A percentile compares a stretch with the other conserved stretches of the same genome.
These are phyloP conservation scores for Cucumis melo DNA, from an alignment of 306 rosid genomes.

Conservation along the genomic window DNA sequence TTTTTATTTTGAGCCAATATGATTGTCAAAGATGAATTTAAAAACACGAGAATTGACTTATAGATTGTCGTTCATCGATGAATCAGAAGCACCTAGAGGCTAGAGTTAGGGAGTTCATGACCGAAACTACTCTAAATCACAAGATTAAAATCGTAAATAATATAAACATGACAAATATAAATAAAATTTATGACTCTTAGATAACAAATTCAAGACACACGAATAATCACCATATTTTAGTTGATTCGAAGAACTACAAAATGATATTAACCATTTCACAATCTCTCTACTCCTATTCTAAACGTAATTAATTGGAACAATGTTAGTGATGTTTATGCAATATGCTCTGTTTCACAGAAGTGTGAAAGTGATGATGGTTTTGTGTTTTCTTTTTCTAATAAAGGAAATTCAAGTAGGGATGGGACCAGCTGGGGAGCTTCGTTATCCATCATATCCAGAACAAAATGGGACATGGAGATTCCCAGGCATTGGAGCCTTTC, in stretches of 20 bases:
- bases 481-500: conserved; percentile 98
- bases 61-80: no score
- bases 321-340: neutral
- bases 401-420: conserved; percentile 99
- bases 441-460: conserved; percentile 96
- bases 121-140: no score
- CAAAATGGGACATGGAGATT: conserved; percentile 74
- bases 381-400: neutral
- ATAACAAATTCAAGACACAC: no score
- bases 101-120: no score
- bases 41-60: no score
- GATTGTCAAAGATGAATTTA: no score
- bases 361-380: neutral
- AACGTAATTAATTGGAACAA: neutral
- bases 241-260: no score
- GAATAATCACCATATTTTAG: no score
- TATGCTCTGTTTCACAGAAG: neutral
- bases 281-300: neutral
- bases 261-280: neutral
- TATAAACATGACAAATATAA: no score
- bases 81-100: no score
- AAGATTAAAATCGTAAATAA: no score
- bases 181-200: no score
- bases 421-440: conserved; percentile 98
- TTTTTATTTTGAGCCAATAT: neutral